These are phyloP conservation scores for Paramyrothecium sp. DNA, from an alignment of 2,329 filamentous ascomycete species.

Conservation along the genomic window DNA sequence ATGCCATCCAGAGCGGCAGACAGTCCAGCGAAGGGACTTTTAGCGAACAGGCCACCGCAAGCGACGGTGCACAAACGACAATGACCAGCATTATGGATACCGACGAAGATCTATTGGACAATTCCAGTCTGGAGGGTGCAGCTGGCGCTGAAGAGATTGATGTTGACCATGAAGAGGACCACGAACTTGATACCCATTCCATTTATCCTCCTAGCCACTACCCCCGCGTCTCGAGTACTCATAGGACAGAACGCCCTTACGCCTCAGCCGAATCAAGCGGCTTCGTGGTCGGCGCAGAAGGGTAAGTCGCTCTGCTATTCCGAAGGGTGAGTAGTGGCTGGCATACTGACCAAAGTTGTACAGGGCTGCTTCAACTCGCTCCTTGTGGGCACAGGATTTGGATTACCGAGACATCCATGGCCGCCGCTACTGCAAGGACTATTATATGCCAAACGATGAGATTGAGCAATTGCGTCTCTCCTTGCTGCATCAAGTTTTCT, in stretches of 20 bases:
- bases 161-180: conserved; percentile 22
- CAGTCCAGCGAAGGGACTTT: conserved; percentile 31
- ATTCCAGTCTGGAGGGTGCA: not conserved
- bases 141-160: conserved; percentile 10
- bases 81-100: conserved; percentile 35
- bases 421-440: conserved; percentile 60
- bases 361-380: conserved; percentile 44
- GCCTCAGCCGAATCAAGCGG: conserved; percentile 21
- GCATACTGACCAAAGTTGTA: conserved; percentile 4
- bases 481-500: conserved; percentile 62
- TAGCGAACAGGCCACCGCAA: conserved; percentile 25
- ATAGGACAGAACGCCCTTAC: conserved; percentile 32
- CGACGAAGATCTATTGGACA: conserved; percentile 28
- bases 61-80: conserved; percentile 31
- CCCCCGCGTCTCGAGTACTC: conserved; percentile 30
- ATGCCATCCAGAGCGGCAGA: conserved; percentile 22
- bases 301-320: conserved; percentile 32
- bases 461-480: conserved; percentile 61
- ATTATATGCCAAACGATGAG: conserved; percentile 67
- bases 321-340: not conserved
- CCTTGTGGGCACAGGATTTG: conserved; percentile 49
- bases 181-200: conserved; percentile 37
- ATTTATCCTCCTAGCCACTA: conserved; percentile 41
- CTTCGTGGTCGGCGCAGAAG: conserved; percentile 19
- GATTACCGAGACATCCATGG: conserved; percentile 60